Conservation (phyloP, 345 rosid species). For the Gossypium anomalum region DNA sequence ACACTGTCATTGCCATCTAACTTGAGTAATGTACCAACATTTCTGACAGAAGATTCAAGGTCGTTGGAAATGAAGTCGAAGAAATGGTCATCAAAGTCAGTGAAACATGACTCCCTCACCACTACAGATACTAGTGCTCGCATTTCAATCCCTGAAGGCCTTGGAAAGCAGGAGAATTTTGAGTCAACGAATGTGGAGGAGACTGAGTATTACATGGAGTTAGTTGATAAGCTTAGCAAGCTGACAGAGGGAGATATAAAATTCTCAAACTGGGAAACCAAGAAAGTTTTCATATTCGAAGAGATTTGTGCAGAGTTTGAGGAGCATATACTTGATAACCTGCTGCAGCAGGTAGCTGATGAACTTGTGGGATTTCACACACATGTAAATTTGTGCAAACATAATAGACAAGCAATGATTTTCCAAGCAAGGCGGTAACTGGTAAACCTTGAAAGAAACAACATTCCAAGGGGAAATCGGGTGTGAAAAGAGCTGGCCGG, state of each 20-base stretch:
- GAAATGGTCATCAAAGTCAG: constrained; percentile 14
- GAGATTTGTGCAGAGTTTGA: constrained; percentile 47
- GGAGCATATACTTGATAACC: constrained; percentile 45
- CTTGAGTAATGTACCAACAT: not conserved
- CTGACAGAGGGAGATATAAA: constrained; percentile 45
- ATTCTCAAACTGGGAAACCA: constrained; percentile 37
- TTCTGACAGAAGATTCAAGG: constrained; percentile 11
- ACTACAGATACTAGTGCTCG: not conserved
- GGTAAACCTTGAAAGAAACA: not conserved
- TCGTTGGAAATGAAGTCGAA: constrained; percentile 11
- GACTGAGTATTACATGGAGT: constrained; percentile 29
- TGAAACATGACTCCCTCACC: not conserved
- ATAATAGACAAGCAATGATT: not conserved
- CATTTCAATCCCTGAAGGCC: not conserved
- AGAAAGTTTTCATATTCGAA: constrained; percentile 29
- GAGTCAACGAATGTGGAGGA: constrained; percentile 18
- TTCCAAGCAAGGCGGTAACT: not conserved
- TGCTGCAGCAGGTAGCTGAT: constrained; percentile 39
- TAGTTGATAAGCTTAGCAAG: constrained; percentile 34
- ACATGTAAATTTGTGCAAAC: not conserved
- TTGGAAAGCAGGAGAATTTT: not conserved
- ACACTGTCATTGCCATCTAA: not conserved
- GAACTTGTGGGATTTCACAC: constrained; percentile 40
- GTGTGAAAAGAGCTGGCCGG: constrained; percentile 2
- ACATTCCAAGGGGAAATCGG: not conserved